phyloP scores from a whole-genome alignment of 2,329 filamentous ascomycete species.

The Pseudogymnoascus sp. region DNA sequence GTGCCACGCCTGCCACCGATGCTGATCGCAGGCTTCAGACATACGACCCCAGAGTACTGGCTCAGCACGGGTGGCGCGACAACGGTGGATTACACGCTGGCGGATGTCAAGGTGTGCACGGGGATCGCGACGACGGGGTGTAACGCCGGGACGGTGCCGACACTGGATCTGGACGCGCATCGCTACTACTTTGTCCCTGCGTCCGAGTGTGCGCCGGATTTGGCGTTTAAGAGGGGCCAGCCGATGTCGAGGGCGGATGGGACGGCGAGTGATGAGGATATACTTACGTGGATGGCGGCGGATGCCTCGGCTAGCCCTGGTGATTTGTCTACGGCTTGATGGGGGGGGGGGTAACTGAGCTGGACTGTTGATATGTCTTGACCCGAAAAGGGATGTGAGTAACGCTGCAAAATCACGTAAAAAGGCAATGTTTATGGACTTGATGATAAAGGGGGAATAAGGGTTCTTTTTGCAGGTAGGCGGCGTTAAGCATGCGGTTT shows the following conservation, averaged over 20 bases:
- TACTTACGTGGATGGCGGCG: neutral
- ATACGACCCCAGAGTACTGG: constrained; percentile 65
- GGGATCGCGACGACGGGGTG: constrained; percentile 41
- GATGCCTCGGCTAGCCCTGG: neutral
- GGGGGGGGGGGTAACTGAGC: neutral
- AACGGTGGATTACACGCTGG: constrained; percentile 31
- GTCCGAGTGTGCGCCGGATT: constrained; percentile 29
- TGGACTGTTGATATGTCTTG: neutral
- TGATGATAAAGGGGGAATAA: neutral
- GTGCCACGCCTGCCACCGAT: constrained; percentile 59
- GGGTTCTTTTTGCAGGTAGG: neutral
- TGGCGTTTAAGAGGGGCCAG: constrained; percentile 7
- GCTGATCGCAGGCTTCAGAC: constrained; percentile 47
- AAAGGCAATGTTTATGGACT: neutral
- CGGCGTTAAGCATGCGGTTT: neutral
- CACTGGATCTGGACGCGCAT: constrained; percentile 39
- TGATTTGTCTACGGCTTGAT: neutral
- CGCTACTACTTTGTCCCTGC: constrained; percentile 40
- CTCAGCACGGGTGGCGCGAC: constrained; percentile 33
- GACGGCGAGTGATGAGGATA: neutral
- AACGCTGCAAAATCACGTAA: neutral
- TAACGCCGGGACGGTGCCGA: constrained; percentile 39
- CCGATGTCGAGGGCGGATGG: neutral
- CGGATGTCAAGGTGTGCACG: constrained; percentile 38
- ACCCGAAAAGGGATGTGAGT: neutral